These are phyloP conservation scores for Thraustochytrium sp. DNA, from an alignment of 352 stramenopile species.

Conservation along the genomic window DNA sequence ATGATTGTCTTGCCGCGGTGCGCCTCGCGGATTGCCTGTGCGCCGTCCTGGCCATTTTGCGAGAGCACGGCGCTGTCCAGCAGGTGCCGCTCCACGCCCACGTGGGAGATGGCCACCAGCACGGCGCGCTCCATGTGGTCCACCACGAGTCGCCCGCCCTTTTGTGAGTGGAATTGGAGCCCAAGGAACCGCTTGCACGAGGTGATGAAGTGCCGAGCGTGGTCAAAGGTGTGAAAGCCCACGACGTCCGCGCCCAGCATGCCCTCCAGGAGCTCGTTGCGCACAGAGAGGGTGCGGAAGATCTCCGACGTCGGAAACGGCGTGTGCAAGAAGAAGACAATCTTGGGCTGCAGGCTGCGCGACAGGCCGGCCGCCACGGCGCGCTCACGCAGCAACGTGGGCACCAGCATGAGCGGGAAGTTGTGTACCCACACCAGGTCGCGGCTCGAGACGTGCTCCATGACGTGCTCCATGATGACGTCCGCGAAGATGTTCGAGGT, in stretches of 20 bases:
- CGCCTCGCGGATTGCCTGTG: constrained; percentile 71
- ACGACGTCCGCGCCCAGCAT: constrained; percentile 82
- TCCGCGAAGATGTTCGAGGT: constrained; percentile 37
- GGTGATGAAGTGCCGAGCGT: constrained; percentile 83
- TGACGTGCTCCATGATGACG: constrained; percentile 29
- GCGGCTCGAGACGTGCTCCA: constrained; percentile 51
- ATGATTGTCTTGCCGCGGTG: constrained; percentile 76
- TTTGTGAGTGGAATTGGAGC: constrained; percentile 71
- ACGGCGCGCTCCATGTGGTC: constrained; percentile 89
- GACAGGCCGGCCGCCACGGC: constrained; percentile 59
- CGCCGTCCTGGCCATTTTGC: constrained; percentile 65
- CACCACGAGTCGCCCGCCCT: constrained; percentile 88
- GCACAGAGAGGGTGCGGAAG: constrained; percentile 85
- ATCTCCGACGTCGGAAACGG: constrained; percentile 98
- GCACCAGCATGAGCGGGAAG: constrained; percentile 93
- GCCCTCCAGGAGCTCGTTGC: constrained; percentile 77
- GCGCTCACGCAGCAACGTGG: constrained; percentile 84
- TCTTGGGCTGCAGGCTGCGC: constrained; percentile 64
- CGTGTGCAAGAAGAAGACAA: constrained; percentile 95
- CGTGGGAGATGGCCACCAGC: constrained; percentile 93
- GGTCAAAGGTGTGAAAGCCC: constrained; percentile 88
- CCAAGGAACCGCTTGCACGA: constrained; percentile 84
- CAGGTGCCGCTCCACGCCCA: constrained; percentile 77
- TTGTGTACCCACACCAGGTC: constrained; percentile 89
- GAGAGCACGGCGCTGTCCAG: constrained; percentile 50